A percentile compares a stretch with the other conserved stretches of the same genome.
Evolutionary conservation across 1,284 basidiomycete genomes (phyloP).

Genomic region (Boletus semigastroideus): DNA sequence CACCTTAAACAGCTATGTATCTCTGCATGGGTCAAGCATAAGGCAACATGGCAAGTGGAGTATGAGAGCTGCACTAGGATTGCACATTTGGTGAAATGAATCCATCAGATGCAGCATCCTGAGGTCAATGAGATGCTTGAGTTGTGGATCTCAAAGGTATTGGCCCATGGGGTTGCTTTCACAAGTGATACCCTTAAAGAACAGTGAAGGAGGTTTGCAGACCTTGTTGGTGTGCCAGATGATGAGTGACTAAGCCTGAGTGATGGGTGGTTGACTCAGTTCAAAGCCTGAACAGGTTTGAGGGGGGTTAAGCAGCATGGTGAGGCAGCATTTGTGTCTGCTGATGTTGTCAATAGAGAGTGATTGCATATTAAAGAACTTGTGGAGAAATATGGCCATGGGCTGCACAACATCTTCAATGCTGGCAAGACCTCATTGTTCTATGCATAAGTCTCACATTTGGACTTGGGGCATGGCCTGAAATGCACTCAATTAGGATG

Average conservation of each 20-base stretch:
- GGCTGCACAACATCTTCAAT: conserved; percentile 9
- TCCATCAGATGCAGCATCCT: conserved; percentile 6
- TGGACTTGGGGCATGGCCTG: no score
- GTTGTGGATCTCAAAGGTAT: conserved; percentile 14
- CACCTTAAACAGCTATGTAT: background rate
- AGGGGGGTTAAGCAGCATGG: background rate
- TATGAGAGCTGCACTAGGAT: fast-evolving
- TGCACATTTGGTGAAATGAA: background rate
- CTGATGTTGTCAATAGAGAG: background rate
- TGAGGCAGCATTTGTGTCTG: conserved; percentile 1
- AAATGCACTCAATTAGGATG: background rate
- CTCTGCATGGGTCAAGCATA: background rate
- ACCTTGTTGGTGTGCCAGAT: conserved; percentile 2
- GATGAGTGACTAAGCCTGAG: conserved; percentile 2
- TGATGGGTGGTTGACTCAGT: background rate
- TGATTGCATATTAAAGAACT: background rate
- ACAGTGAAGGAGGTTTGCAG: conserved; percentile 15
- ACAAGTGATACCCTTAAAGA: background rate
- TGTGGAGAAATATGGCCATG: background rate
- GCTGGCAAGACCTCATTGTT: background rate
- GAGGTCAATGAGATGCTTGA: conserved; percentile 17
- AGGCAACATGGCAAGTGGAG: background rate
- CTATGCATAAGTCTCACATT: background rate
- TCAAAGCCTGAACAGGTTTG: background rate
- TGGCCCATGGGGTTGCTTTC: background rate